Percentiles rank a stretch among this genome's conserved stretches.
These are phyloP conservation scores for Carex myosuroides DNA, from an alignment of 176 grass and related monocot species.

Conservation along the genomic window DNA sequence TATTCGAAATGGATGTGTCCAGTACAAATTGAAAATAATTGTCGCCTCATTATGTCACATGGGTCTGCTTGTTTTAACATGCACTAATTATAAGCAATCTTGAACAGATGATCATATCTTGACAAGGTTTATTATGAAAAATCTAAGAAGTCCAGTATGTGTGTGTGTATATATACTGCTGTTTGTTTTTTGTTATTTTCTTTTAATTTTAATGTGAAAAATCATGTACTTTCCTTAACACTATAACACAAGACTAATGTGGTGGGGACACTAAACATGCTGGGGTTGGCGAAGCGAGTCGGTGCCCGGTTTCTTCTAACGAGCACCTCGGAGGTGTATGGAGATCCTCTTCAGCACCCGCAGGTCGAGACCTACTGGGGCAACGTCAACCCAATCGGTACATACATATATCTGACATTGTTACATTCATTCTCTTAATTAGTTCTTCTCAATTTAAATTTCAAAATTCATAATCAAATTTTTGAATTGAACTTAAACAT, in stretches of 20 bases:
- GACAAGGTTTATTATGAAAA: no score
- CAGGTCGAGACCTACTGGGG: constrained; percentile 99
- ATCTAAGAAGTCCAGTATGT: no score
- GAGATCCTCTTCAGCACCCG: constrained; percentile 87
- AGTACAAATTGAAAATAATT: background rate
- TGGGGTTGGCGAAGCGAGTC: constrained; percentile 83
- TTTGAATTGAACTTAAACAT: background rate
- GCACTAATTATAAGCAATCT: no score
- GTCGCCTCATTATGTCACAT: background rate
- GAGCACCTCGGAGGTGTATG: constrained; percentile 95
- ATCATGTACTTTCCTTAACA: background rate
- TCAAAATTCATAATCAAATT: background rate
- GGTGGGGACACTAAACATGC: constrained; percentile 91
- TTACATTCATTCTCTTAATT: background rate
- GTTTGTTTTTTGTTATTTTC: no score
- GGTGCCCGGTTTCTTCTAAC: constrained; percentile 82
- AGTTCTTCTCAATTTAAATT: background rate
- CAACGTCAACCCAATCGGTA: constrained; percentile 97
- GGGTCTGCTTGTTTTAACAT: no score
- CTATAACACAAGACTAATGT: constrained; percentile 88
- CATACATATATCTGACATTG: constrained; percentile 7
- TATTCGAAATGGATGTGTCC: background rate
- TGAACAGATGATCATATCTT: no score
- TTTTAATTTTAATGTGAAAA: no score
- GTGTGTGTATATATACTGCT: no score